These are phyloP conservation scores for Dendrobium huoshanense DNA, from an alignment of 106 monocot species.

Conservation along the genomic window DNA sequence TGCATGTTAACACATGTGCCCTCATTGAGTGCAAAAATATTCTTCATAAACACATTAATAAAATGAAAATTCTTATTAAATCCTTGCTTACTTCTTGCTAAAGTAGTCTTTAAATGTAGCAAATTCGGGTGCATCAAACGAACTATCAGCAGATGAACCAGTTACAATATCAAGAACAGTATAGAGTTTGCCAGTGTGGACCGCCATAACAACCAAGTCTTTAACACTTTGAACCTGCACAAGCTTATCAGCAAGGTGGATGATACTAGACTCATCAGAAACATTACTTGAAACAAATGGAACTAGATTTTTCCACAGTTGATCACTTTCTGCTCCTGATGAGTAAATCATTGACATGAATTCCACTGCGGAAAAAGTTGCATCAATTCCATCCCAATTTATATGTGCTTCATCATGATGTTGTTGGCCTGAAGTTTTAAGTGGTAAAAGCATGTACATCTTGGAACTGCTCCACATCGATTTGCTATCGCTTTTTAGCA, in stretches of 20 bases:
- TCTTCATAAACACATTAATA: slow-evolving; percentile 4
- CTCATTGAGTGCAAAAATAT: slow-evolving; percentile 4
- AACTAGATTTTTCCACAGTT: background rate
- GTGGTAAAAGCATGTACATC: slow-evolving; percentile 82
- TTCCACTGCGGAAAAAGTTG: slow-evolving; percentile 33
- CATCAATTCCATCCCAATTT: slow-evolving; percentile 59
- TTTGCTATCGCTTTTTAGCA: slow-evolving; percentile 33
- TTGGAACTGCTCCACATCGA: slow-evolving; percentile 45
- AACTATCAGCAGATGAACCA: slow-evolving; percentile 41
- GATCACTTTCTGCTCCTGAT: slow-evolving; percentile 1
- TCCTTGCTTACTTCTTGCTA: slow-evolving; percentile 26
- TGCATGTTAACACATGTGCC: background rate
- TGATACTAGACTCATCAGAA: slow-evolving; percentile 9
- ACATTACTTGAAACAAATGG: slow-evolving; percentile 6
- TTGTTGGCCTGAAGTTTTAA: slow-evolving; percentile 17
- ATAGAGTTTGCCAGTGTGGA: slow-evolving; percentile 92
- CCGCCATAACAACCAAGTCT: slow-evolving; percentile 66
- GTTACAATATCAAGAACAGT: slow-evolving; percentile 35
- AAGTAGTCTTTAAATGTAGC: slow-evolving; percentile 62
- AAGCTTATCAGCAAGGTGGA: slow-evolving; percentile 49
- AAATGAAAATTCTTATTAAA: slow-evolving; percentile 8
- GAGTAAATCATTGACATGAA: slow-evolving; percentile 29
- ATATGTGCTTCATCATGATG: slow-evolving; percentile 36
- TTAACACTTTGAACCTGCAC: slow-evolving; percentile 23
- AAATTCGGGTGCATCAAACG: slow-evolving; percentile 58